Conservation (phyloP, 2,329 filamentous ascomycete genomes). For the Aspergillus melleus region DNA sequence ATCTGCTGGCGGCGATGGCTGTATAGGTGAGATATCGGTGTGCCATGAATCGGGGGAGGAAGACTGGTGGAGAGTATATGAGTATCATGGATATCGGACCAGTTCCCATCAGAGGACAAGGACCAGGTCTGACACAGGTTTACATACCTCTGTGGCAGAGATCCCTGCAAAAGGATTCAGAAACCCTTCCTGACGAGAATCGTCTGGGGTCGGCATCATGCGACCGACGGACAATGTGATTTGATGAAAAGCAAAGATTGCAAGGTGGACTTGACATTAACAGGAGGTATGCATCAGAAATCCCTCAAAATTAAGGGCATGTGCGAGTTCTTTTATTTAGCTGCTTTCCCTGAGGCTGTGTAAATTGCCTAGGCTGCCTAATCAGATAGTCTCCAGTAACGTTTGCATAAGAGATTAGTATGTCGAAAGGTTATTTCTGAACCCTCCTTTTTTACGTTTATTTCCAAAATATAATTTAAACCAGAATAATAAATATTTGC, state of each 20-base stretch:
- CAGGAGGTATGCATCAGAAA: background rate
- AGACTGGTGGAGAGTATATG: constrained; percentile 5
- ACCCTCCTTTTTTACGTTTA: background rate
- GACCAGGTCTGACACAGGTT: background rate
- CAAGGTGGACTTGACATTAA: constrained; percentile 1
- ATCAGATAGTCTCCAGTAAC: background rate
- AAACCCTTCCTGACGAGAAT: constrained; percentile 10
- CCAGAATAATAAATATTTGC: background rate
- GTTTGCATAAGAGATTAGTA: background rate
- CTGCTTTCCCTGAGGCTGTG: constrained; percentile 3
- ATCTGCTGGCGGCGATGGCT: constrained; percentile 23
- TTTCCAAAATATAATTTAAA: background rate
- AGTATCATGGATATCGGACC: constrained; percentile 3
- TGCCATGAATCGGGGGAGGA: constrained; percentile 4
- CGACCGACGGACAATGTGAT: constrained; percentile 10
- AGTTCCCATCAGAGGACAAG: background rate
- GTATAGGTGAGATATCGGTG: constrained; percentile 8
- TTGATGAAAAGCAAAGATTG: constrained; percentile 1
- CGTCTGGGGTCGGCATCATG: constrained; percentile 19
- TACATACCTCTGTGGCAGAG: constrained; percentile 15
- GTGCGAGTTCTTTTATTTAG: constrained; percentile 1
- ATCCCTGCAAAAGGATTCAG: constrained; percentile 13
- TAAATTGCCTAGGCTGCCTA: constrained; percentile 3
- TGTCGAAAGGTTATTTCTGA: background rate
- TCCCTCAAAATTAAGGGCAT: constrained; percentile 6